Base-by-base conservation (phyloP, 176 grass and related monocot species). In the Bothriochloa decipiens region DNA sequence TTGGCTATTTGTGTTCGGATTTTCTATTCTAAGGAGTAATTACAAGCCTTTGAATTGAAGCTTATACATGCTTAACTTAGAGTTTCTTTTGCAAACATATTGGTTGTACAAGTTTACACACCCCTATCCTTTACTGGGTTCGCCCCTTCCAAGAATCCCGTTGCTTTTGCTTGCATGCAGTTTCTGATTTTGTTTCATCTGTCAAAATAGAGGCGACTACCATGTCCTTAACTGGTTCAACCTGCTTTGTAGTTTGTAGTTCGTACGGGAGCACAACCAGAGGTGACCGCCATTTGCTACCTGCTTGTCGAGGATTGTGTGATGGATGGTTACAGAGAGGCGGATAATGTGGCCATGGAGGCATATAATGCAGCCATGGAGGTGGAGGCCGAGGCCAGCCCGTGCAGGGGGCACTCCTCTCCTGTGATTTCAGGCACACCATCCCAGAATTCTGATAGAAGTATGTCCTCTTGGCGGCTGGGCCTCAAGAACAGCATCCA, bases 401-500 rank as follows among this genome's bases (percentile, higher is more conserved):
- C 75, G 16, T 73, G 13, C 28, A 14, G 17, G 14, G 45, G 16
- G 52, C 11, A 45, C 5, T 63, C 46, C 42, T 58, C 66, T 16
- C 41, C 68, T 11, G 33, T 17, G 16, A 3, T 25, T 61, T 61
- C 57, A 61, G 57, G 57, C 3, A 25, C 57, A 25, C 57, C 57
- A 25, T 61, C 22, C 22, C 57, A 61, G n/a, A 61, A 11, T 4
- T 53, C 25, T 16, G 20, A 35, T 20, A 29, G 50, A 77, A 16
- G 8, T 25, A 5, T 67, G 72, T 65, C 71, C 8, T 75, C 77
- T 5, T 89, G 91, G 78, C 87, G 80, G 46, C 58, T 95, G 13
- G 87, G 91, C 45, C 72, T 93, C 40, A 95, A 74, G 77, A 98
- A 98, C 55, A 86, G 85, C 63, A 90, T 98, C 68, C 96, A 95